Conservation (phyloP, 371 early-diverging fungal species). For the Rhizopus stolonifer region DNA sequence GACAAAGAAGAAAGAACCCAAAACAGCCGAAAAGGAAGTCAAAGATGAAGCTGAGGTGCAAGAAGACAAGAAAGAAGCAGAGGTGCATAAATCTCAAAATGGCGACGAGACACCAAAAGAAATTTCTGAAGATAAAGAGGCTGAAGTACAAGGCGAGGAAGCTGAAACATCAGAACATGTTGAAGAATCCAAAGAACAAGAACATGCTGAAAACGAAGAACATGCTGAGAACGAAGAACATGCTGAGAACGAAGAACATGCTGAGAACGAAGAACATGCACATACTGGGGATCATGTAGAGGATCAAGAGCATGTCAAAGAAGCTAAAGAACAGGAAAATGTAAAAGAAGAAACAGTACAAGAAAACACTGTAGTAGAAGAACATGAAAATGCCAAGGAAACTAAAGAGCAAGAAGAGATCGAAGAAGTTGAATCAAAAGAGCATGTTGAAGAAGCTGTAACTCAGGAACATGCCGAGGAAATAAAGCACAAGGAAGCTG, state of each 20-base stretch:
- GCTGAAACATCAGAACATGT: too few relatives aligned
- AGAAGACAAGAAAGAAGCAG: background rate
- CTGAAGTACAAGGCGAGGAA: background rate
- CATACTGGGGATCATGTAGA: too few relatives aligned
- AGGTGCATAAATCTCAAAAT: too few relatives aligned
- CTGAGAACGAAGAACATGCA: too few relatives aligned
- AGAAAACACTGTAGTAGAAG: too few relatives aligned
- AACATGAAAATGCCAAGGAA: background rate
- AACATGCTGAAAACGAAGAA: too few relatives aligned
- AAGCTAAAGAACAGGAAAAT: background rate
- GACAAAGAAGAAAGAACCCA: background rate
- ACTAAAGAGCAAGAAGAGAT: constrained; percentile 4
- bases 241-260: too few relatives aligned
- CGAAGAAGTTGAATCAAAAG: background rate
- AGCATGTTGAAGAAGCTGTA: background rate
- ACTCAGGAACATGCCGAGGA: too few relatives aligned
- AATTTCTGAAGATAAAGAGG: background rate
- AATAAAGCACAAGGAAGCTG: background rate
- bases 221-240: too few relatives aligned
- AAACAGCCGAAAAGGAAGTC: background rate
- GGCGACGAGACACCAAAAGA: background rate
- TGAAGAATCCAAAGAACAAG: too few relatives aligned
- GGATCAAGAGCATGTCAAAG: too few relatives aligned
- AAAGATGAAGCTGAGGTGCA: background rate
- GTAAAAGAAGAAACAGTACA: too few relatives aligned